Conservation (phyloP, 2,329 filamentous ascomycete genomes). For the Fusarium oxysporum region DNA sequence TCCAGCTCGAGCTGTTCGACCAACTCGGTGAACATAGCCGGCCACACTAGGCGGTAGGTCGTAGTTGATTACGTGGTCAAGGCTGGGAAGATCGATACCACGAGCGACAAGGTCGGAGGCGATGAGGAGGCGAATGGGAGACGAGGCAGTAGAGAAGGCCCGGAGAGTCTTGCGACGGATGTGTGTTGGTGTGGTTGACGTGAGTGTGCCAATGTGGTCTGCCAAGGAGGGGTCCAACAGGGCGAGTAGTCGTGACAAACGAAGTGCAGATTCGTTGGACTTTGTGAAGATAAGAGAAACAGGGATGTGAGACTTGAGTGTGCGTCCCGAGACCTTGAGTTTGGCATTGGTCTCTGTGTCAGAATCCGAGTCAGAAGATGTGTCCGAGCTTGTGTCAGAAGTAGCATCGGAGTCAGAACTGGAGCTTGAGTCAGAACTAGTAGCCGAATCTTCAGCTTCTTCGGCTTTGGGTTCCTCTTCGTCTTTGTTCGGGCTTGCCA, state of each 20-base stretch:
- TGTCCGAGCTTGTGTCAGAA: constrained; percentile 40
- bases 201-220: constrained; percentile 74
- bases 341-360: constrained; percentile 46
- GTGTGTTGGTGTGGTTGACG: constrained; percentile 81
- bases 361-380: constrained; percentile 46
- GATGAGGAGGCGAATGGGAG: constrained; percentile 79
- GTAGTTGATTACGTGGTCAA: constrained; percentile 93
- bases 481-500: constrained; percentile 25
- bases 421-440: constrained; percentile 35
- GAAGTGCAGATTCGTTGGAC: constrained; percentile 88
- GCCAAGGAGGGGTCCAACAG: constrained; percentile 72
- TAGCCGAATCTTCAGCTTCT: constrained; percentile 53
- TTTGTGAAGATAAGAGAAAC: constrained; percentile 86
- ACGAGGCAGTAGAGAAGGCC: constrained; percentile 75
- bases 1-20: constrained; percentile 87
- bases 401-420: constrained; percentile 50
- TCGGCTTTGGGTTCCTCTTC: constrained; percentile 29
- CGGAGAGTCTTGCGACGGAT: constrained; percentile 74
- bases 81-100: constrained; percentile 82
- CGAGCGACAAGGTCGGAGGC: constrained; percentile 94
- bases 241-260: constrained; percentile 82
- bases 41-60: constrained; percentile 85
- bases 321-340: constrained; percentile 19
- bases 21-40: constrained; percentile 91
- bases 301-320: constrained; percentile 48